Percentiles rank a stretch among this genome's conserved stretches.
Evolutionary conservation across 352 stramenopile species (phyloP).

Genomic region (Globisporangium spinosum): DNA sequence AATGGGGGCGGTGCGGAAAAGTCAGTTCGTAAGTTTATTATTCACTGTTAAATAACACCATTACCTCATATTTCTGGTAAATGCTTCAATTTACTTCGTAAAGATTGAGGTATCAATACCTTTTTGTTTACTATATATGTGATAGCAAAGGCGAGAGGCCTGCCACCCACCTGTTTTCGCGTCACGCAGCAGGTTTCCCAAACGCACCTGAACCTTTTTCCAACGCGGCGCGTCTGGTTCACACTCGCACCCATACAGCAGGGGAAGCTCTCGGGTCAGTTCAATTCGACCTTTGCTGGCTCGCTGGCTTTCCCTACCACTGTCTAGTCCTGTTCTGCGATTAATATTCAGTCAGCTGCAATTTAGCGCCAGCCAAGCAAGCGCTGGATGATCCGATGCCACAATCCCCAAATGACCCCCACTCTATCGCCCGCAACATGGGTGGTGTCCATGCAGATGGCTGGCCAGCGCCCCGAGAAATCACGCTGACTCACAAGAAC

Average conservation of each 20-base stretch:
- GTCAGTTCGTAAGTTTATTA: neutral
- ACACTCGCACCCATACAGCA: constrained; percentile 4
- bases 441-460: constrained; percentile 8
- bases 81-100: too few species aligned
- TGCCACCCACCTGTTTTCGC: constrained; percentile 5
- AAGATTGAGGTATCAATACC: neutral
- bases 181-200: constrained; percentile 4
- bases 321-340: neutral
- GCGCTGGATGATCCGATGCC: too few species aligned
- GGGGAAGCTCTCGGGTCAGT: neutral
- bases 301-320: neutral
- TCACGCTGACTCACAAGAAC: neutral
- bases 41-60: neutral
- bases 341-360: neutral
- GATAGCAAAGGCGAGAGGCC: neutral
- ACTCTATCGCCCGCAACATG: neutral
- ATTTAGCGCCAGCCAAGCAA: too few species aligned
- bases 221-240: neutral
- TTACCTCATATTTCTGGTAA: neutral
- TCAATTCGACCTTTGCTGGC: neutral
- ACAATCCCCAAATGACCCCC: neutral
- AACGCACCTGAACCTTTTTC: neutral
- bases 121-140: neutral
- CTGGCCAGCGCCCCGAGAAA: neutral
- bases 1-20: constrained; percentile 3